These are phyloP conservation scores for Schizosaccharomyces osmophilus DNA, from an alignment of 805 yeast species.

Conservation along the genomic window DNA sequence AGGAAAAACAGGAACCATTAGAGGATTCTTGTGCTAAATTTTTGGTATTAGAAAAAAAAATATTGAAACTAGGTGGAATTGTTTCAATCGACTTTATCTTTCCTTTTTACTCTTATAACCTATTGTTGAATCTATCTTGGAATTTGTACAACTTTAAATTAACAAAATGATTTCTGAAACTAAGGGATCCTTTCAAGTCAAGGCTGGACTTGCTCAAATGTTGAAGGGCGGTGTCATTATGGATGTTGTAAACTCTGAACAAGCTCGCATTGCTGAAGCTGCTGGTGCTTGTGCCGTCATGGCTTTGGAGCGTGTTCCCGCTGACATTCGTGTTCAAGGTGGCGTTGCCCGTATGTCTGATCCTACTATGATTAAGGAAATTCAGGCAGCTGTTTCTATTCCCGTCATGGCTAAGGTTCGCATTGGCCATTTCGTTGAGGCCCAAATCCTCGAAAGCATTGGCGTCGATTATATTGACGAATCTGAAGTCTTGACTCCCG, in stretches of 20 bases:
- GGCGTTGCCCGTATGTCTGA: constrained; percentile 73
- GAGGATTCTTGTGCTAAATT: too few species aligned
- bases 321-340: constrained; percentile 61
- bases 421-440: constrained; percentile 65
- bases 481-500: constrained; percentile 64
- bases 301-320: constrained; percentile 70
- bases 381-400: constrained; percentile 32
- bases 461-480: constrained; percentile 65
- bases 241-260: constrained; percentile 31
- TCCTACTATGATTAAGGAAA: constrained; percentile 51
- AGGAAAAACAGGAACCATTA: too few species aligned
- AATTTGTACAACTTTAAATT: not conserved
- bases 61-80: too few species aligned
- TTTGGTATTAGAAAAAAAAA: too few species aligned
- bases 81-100: too few species aligned
- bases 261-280: constrained; percentile 52
- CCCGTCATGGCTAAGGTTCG: constrained; percentile 66
- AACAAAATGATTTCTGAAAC: not conserved
- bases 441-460: constrained; percentile 47
- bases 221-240: constrained; percentile 35
- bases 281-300: constrained; percentile 81
- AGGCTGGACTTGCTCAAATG: constrained; percentile 70
- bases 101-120: too few species aligned
- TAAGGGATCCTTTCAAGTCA: constrained; percentile 15
- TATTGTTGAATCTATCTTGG: not conserved